phyloP scores from a whole-genome alignment of 768 basidiomycete species.

The Boletus patriciae region DNA sequence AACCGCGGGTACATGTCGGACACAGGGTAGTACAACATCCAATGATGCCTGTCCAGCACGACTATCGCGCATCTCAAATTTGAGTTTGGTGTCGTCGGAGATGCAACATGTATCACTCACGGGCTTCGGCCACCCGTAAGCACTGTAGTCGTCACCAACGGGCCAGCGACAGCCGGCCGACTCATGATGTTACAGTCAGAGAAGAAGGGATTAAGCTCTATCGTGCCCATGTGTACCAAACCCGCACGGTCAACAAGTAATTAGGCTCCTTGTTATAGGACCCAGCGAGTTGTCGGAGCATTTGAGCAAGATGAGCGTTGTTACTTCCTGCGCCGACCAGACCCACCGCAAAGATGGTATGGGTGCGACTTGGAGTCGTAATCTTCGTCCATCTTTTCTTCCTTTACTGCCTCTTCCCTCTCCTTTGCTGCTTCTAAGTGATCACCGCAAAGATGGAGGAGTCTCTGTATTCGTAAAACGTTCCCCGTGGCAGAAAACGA shows the following conservation, averaged over 20 bases:
- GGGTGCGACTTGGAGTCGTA: slow-evolving; percentile 94
- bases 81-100: neutral
- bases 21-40: slow-evolving; percentile 97
- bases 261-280: slow-evolving; percentile 98
- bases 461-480: slow-evolving; percentile 86
- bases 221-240: slow-evolving; percentile 97
- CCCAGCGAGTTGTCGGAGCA: slow-evolving; percentile 95
- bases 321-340: slow-evolving; percentile 98
- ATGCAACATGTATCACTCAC: slow-evolving; percentile 50
- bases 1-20: slow-evolving; percentile 98
- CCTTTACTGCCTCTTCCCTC: slow-evolving; percentile 35
- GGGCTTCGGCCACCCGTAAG: slow-evolving; percentile 93
- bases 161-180: slow-evolving; percentile 83
- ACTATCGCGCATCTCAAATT: slow-evolving; percentile 48
- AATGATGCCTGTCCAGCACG: slow-evolving; percentile 92
- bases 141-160: slow-evolving; percentile 83
- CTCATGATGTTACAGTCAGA: slow-evolving; percentile 88
- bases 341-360: slow-evolving; percentile 99
- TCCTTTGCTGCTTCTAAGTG: slow-evolving; percentile 61
- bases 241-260: slow-evolving; percentile 97
- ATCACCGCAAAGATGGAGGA: slow-evolving; percentile 93
- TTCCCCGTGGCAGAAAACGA: slow-evolving; percentile 95
- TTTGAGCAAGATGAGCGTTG: slow-evolving; percentile 95
- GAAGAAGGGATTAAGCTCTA: slow-evolving; percentile 97
- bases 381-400: slow-evolving; percentile 64